Evolutionary conservation across 495 filamentous ascomycete genomes (phyloP).

Genomic region (Physcia stellaris): DNA sequence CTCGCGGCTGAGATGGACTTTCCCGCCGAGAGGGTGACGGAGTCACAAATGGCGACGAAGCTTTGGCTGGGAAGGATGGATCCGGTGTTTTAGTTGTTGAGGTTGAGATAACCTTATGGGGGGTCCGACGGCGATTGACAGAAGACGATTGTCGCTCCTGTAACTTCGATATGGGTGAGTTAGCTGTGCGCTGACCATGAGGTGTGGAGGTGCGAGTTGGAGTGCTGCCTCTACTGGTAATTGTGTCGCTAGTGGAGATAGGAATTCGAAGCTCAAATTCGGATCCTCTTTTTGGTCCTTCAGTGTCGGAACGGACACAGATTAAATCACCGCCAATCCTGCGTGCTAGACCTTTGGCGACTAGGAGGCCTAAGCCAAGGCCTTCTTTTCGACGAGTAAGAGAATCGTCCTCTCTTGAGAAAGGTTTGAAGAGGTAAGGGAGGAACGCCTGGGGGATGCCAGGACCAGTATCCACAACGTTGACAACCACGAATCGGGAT

Average conservation of each 20-base stretch:
- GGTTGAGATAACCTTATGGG: conserved; percentile 16
- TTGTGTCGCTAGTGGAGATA: conserved; percentile 35
- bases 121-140: conserved; percentile 6
- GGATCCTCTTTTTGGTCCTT: conserved; percentile 52
- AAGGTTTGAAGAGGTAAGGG: conserved; percentile 61
- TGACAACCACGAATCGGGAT: conserved; percentile 43
- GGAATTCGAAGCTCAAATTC: conserved; percentile 65
- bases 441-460: conserved; percentile 60
- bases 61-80: conserved; percentile 24
- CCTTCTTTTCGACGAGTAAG: conserved; percentile 61
- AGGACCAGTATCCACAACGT: conserved; percentile 54
- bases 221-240: conserved; percentile 25
- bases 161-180: conserved; percentile 2
- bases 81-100: conserved; percentile 14
- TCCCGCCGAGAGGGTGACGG: conserved; percentile 12
- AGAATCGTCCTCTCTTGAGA: conserved; percentile 59
- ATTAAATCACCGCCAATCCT: conserved; percentile 64
- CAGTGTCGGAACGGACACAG: conserved; percentile 53
- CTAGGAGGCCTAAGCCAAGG: conserved; percentile 58
- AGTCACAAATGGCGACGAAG: conserved; percentile 18
- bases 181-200: conserved; percentile 6
- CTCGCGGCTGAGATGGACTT: conserved; percentile 8
- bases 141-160: conserved; percentile 4
- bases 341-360: conserved; percentile 62
- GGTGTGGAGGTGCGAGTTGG: conserved; percentile 21